Conservation (phyloP, 2,329 filamentous ascomycete species). For the Trichoderma gracile region DNA sequence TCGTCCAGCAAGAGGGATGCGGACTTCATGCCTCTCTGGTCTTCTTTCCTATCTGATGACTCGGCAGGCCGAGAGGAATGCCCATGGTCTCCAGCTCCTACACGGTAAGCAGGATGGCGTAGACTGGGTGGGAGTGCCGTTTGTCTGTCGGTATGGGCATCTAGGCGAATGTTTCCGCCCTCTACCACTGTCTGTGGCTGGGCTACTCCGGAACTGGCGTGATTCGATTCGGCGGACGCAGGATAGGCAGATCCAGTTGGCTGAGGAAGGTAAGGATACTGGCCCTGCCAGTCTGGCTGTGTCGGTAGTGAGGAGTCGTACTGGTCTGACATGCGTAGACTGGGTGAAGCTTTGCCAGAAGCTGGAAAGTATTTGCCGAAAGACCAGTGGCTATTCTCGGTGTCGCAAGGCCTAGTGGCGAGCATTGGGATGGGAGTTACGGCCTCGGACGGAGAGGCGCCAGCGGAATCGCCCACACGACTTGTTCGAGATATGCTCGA, state of each 20-base stretch:
- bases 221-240: slow-evolving; percentile 47
- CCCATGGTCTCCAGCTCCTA: slow-evolving; percentile 46
- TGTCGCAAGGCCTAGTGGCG: slow-evolving; percentile 55
- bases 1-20: slow-evolving; percentile 14
- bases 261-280: slow-evolving; percentile 53
- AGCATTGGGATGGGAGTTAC: slow-evolving; percentile 49
- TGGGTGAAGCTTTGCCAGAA: slow-evolving; percentile 46
- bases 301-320: slow-evolving; percentile 55
- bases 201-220: slow-evolving; percentile 31
- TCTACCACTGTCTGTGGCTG: slow-evolving; percentile 38
- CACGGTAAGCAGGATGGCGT: slow-evolving; percentile 43
- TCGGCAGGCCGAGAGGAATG: slow-evolving; percentile 33
- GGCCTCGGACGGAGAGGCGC: slow-evolving; percentile 10
- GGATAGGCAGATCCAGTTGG: slow-evolving; percentile 48
- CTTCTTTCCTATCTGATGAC: slow-evolving; percentile 18
- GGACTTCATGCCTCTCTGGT: slow-evolving; percentile 19
- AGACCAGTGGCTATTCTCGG: slow-evolving; percentile 58
- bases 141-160: slow-evolving; percentile 66
- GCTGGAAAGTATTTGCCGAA: slow-evolving; percentile 53
- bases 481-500: slow-evolving; percentile 8
- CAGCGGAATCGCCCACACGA: slow-evolving; percentile 9
- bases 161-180: slow-evolving; percentile 50
- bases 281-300: slow-evolving; percentile 59
- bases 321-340: slow-evolving; percentile 59
- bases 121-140: slow-evolving; percentile 40